These are phyloP conservation scores for Stagonosporopsis tanaceti DNA, from an alignment of 2,329 filamentous ascomycete species.

Conservation along the genomic window DNA sequence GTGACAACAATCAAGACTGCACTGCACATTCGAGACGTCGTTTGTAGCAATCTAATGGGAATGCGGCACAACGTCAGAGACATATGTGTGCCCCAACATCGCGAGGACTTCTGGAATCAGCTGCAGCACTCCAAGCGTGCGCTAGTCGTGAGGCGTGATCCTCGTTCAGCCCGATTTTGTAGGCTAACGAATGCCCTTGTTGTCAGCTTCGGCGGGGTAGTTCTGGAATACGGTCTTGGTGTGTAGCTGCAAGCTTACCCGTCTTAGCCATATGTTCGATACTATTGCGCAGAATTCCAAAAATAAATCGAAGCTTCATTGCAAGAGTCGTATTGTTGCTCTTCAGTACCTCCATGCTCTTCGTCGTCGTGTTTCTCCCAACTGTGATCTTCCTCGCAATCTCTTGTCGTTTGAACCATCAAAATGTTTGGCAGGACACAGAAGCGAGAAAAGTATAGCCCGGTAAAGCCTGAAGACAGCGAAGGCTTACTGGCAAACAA, in stretches of 20 bases:
- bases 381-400: background rate
- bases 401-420: background rate
- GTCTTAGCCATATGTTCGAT: constrained; percentile 2
- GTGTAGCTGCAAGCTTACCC: constrained; percentile 18
- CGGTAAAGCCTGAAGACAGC: constrained; percentile 26
- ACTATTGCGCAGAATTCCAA: constrained; percentile 3
- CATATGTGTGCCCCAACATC: constrained; percentile 2
- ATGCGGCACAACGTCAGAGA: background rate
- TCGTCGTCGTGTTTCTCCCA: background rate
- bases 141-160: constrained; percentile 17
- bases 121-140: constrained; percentile 28
- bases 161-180: constrained; percentile 16
- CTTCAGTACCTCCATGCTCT: background rate
- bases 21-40: background rate
- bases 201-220: constrained; percentile 32
- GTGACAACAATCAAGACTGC: background rate
- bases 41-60: background rate
- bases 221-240: constrained; percentile 15
- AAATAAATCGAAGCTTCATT: constrained; percentile 8
- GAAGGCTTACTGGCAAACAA: constrained; percentile 30
- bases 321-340: constrained; percentile 3
- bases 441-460: constrained; percentile 25
- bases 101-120: constrained; percentile 14
- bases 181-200: constrained; percentile 5
- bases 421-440: constrained; percentile 29